phyloP scores from a whole-genome alignment of 2,329 filamentous ascomycete genomes.

The Cordyceps cateniannulata region DNA sequence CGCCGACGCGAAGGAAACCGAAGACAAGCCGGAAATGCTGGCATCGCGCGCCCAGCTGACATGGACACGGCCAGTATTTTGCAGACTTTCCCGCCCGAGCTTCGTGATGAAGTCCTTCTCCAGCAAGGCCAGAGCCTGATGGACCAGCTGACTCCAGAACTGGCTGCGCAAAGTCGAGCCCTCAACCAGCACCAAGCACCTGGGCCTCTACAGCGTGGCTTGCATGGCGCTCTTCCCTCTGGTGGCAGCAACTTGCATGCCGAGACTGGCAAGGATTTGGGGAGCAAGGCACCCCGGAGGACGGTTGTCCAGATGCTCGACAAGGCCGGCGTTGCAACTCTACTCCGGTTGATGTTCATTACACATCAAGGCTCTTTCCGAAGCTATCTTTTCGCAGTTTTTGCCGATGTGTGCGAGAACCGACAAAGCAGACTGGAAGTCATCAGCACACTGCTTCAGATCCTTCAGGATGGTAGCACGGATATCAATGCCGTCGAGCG shows the following conservation, averaged over 20 bases:
- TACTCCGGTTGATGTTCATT: slow-evolving; percentile 97
- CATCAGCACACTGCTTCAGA: slow-evolving; percentile 83
- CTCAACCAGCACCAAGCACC: slow-evolving; percentile 41
- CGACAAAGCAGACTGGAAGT: slow-evolving; percentile 93
- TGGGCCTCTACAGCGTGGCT: slow-evolving; percentile 21
- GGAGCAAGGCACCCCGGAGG: slow-evolving; percentile 65
- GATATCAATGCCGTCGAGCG: slow-evolving; percentile 92
- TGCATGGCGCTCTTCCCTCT: slow-evolving; percentile 24
- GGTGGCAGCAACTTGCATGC: slow-evolving; percentile 17
- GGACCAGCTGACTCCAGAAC: slow-evolving; percentile 74
- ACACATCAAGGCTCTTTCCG: slow-evolving; percentile 84
- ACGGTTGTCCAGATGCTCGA: slow-evolving; percentile 95
- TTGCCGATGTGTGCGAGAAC: slow-evolving; percentile 90
- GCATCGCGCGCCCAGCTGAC: slow-evolving; percentile 51
- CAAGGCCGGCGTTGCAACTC: slow-evolving; percentile 89
- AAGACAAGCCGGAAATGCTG: slow-evolving; percentile 48
- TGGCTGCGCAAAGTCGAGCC: slow-evolving; percentile 78
- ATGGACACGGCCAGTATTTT: slow-evolving; percentile 94
- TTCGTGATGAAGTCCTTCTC: slow-evolving; percentile 81
- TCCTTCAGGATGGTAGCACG: slow-evolving; percentile 89
- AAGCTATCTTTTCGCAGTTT: slow-evolving; percentile 75
- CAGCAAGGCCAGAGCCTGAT: slow-evolving; percentile 88
- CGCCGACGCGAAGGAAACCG: slow-evolving; percentile 77
- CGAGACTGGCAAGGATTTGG: slow-evolving; percentile 32
- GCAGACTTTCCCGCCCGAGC: slow-evolving; percentile 75